Percentiles rank a stretch among this genome's conserved stretches.
Evolutionary conservation across 495 filamentous ascomycete genomes (phyloP).

Genomic region (Thozetella sp.): DNA sequence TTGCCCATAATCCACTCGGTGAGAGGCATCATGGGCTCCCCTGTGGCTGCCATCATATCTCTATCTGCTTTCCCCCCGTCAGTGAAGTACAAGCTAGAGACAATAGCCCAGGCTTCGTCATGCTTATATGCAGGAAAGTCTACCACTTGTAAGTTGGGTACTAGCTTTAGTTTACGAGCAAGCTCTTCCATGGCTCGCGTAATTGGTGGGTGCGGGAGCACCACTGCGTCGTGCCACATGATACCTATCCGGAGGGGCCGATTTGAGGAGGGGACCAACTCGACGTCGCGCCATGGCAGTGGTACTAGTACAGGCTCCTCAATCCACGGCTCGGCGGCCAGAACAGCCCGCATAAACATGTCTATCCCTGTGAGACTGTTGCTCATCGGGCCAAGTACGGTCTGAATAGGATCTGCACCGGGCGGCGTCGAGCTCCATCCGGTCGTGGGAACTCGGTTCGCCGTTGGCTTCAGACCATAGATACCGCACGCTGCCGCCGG

Average conservation of each 20-base stretch:
- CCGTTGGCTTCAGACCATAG: slow-evolving; percentile 66
- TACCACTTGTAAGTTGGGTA: slow-evolving; percentile 52
- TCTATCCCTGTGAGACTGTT: slow-evolving; percentile 63
- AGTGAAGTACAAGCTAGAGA: slow-evolving; percentile 52
- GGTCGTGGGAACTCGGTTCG: slow-evolving; percentile 55
- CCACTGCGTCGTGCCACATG: slow-evolving; percentile 69
- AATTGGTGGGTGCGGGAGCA: slow-evolving; percentile 72
- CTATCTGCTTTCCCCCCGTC: slow-evolving; percentile 60
- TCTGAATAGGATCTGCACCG: slow-evolving; percentile 62
- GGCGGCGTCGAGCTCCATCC: slow-evolving; percentile 49
- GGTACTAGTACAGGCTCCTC: slow-evolving; percentile 59
- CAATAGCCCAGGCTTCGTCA: slow-evolving; percentile 59
- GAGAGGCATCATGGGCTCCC: slow-evolving; percentile 57
- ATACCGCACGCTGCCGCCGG: slow-evolving; percentile 67
- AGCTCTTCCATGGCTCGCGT: slow-evolving; percentile 56
- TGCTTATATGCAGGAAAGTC: slow-evolving; percentile 70
- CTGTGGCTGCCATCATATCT: slow-evolving; percentile 48
- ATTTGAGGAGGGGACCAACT: slow-evolving; percentile 15
- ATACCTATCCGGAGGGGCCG: slow-evolving; percentile 65
- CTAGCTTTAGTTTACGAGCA: slow-evolving; percentile 47
- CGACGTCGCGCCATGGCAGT: slow-evolving; percentile 56
- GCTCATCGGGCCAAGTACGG: slow-evolving; percentile 65
- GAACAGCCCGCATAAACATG: slow-evolving; percentile 62
- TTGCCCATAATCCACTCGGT: slow-evolving; percentile 54
- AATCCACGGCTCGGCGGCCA: slow-evolving; percentile 64